Evolutionary conservation across 805 yeast genomes (phyloP), one percentile per base, ranked within the genome.

Genomic region (Metahyphopichia silvanorum): DNA sequence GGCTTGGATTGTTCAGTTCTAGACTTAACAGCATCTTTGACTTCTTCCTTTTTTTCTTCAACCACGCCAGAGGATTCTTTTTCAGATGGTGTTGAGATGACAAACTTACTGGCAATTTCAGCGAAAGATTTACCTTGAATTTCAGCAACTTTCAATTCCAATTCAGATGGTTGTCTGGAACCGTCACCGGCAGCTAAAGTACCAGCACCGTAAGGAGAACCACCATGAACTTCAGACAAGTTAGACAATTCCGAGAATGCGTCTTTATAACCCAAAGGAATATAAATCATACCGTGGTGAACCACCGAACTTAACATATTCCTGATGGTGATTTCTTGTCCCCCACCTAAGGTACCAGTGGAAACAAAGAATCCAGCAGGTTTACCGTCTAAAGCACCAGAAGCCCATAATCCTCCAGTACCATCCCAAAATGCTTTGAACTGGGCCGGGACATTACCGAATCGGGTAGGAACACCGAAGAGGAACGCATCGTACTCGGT

Each of bases 151-250:
- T 72, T 70, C 54, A 72, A 61, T 60, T 86, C 95, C 37, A 82
- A 63, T 13, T 64, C 71, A 26, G 79, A 47, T 21, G 87, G 82
- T 47, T 67, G 64, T 66, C 94, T 77, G 6, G 84, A 74, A 31
- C 94, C 95, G 52, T 82, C 91, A 32, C 72, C 67, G 31, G 78
- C 85, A 19, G 95, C 88, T 49, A 72, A 67, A 23, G 85, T 64
- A 46, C 95, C 95, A 21, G 95, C 83, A 56, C 95, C 95, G 87
- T 88, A 86, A 28, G 95, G 76, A 15, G 88, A 75, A 35, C 84
- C 85, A 43, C 95, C 95, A 54, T 82, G 94, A 31, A 77, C 70
- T 63, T 83, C 87, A 3, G 70, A 74, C 27, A 80, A 49, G 59
- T 69, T 69, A 26, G 83, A 60, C 42, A 80, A 49, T 44, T 71